Evolutionary conservation across 2,329 filamentous ascomycete genomes (phyloP).

Genomic region (Microsporum canis): DNA sequence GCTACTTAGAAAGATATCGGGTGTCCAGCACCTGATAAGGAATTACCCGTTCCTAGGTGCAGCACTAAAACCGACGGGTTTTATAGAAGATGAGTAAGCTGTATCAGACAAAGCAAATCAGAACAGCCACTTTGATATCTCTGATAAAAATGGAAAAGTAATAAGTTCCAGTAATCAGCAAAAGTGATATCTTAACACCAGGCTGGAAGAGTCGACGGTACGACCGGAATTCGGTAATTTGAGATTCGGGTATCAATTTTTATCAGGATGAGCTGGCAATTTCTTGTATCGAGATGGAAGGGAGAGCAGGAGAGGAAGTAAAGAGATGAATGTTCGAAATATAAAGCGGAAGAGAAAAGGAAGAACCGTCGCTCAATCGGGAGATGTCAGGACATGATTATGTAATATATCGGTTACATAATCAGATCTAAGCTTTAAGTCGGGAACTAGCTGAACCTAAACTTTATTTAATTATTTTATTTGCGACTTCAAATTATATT

Average conservation of each 20-base stretch:
- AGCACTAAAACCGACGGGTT: background rate
- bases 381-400: background rate
- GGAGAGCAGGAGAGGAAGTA: background rate
- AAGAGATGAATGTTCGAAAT: background rate
- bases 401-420: background rate
- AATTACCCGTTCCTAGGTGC: background rate
- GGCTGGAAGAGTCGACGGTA: background rate
- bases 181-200: background rate
- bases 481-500: background rate
- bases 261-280: background rate
- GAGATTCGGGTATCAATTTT: background rate
- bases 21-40: background rate
- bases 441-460: background rate
- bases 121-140: background rate
- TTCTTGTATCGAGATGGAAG: background rate
- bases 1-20: background rate
- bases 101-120: background rate
- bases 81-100: background rate
- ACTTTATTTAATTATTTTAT: background rate
- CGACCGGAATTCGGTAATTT: background rate
- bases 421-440: background rate
- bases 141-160: background rate
- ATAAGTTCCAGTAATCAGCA: background rate
- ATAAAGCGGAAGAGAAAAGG: background rate
- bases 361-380: background rate